A percentile compares a stretch with the other conserved stretches of the same genome.
These are phyloP conservation scores for Suillus paluster DNA, from an alignment of 768 basidiomycete species.

Conservation along the genomic window DNA sequence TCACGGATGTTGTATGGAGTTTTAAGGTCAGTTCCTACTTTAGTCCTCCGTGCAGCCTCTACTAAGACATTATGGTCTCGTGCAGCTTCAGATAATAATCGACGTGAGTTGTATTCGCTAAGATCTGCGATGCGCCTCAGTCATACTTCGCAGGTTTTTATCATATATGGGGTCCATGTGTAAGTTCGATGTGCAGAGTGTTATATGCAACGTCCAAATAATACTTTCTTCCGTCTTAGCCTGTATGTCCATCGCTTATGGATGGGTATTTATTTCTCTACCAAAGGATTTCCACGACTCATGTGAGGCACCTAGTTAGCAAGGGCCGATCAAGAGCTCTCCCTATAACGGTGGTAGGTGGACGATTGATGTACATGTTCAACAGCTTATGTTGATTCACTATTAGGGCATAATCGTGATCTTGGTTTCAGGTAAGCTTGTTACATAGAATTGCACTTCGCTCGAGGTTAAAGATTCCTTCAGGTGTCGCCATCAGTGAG, in stretches of 20 bases:
- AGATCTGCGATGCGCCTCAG: no score
- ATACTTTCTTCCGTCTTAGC: background rate
- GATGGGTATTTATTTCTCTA: background rate
- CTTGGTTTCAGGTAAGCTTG: background rate
- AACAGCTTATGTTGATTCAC: background rate
- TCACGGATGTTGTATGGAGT: conserved; percentile 36
- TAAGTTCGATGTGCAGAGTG: background rate
- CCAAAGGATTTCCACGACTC: background rate
- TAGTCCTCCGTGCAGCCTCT: background rate
- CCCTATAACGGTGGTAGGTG: background rate
- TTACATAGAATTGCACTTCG: no score
- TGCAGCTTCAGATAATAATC: background rate
- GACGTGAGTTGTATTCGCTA: background rate
- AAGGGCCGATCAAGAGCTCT: conserved; percentile 1
- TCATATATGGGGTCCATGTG: background rate
- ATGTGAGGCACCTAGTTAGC: background rate
- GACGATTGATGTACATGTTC: background rate
- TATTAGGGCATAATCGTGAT: background rate
- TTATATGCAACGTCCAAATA: background rate
- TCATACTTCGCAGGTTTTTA: background rate
- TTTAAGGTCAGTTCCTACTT: background rate
- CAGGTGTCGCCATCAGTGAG: background rate
- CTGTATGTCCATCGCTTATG: conserved; percentile 7
- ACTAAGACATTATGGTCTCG: no score
- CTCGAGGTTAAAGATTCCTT: background rate